These are phyloP conservation scores for Melocanna baccifera DNA, from an alignment of 176 grass and related monocot species.

Conservation along the genomic window DNA sequence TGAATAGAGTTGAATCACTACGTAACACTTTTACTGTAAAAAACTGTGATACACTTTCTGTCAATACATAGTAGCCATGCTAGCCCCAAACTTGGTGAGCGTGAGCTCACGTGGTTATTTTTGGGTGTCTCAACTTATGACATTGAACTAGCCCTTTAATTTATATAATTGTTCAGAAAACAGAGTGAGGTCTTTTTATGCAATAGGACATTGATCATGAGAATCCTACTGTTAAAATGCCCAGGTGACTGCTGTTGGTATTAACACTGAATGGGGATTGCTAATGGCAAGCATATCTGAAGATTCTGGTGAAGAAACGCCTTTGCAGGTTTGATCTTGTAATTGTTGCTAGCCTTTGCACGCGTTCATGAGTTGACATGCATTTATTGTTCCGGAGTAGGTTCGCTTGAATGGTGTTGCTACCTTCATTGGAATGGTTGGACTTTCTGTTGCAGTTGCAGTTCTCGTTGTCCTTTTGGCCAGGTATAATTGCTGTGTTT, in stretches of 20 bases:
- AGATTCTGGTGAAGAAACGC: conserved; percentile 97
- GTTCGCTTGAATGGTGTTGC: conserved; percentile 93
- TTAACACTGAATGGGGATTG: conserved; percentile 92
- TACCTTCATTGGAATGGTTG: conserved; percentile 89
- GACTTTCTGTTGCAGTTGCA: conserved; percentile 62
- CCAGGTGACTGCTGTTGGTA: conserved; percentile 89
- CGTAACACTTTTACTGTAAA: neutral
- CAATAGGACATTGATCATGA: neutral
- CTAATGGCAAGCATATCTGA: conserved; percentile 99
- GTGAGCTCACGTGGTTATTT: neutral
- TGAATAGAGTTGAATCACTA: neutral
- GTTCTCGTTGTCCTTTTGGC: conserved; percentile 79
- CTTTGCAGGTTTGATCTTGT: conserved; percentile 69
- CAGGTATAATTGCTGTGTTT: conserved; percentile 45
- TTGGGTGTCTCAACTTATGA: neutral
- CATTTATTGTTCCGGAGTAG: conserved; percentile 40
- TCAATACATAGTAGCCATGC: neutral
- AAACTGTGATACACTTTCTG: neutral
- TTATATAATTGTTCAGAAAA: neutral
- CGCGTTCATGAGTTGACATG: neutral
- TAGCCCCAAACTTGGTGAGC: neutral
- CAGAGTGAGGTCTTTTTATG: neutral
- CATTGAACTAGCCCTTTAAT: neutral
- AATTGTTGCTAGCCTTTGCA: conserved; percentile 5
- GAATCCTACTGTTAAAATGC: conserved; percentile 17